These are phyloP conservation scores for Aspergillus quadrilineatus DNA, from an alignment of 2,329 filamentous ascomycete genomes.

Conservation along the genomic window DNA sequence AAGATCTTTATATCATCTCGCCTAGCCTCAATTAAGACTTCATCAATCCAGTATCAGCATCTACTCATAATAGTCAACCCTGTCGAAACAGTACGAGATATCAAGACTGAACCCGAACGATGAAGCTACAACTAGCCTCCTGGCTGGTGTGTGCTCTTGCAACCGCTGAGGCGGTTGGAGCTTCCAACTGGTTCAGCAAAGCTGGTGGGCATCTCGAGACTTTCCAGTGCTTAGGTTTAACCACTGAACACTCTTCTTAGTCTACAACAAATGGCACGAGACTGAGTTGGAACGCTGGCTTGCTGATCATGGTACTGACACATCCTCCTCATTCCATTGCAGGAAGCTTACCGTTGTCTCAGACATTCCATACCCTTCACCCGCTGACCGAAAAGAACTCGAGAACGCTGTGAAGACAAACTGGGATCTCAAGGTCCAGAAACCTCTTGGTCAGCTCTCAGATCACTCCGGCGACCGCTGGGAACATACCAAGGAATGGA, in stretches of 20 bases:
- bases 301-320: constrained; percentile 66
- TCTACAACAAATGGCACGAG: constrained; percentile 98
- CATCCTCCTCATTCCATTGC: neutral
- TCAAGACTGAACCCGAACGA: constrained; percentile 36
- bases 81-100: neutral
- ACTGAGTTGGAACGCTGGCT: constrained; percentile 97
- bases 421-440: constrained; percentile 77
- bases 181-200: constrained; percentile 83
- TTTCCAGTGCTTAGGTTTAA: neutral
- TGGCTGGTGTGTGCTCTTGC: constrained; percentile 71
- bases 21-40: neutral
- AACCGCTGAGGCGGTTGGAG: constrained; percentile 63
- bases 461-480: constrained; percentile 73
- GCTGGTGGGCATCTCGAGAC: constrained; percentile 60
- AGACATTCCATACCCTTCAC: constrained; percentile 81
- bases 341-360: constrained; percentile 17
- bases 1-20: neutral
- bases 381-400: constrained; percentile 91
- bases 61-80: neutral
- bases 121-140: constrained; percentile 73
- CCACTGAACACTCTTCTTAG: constrained; percentile 47
- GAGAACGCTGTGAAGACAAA: constrained; percentile 84
- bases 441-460: constrained; percentile 72
- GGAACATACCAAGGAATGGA: constrained; percentile 77
- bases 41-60: neutral